Evolutionary conservation across 306 rosid genomes (phyloP).

Genomic region (Fagus sylvatica): DNA sequence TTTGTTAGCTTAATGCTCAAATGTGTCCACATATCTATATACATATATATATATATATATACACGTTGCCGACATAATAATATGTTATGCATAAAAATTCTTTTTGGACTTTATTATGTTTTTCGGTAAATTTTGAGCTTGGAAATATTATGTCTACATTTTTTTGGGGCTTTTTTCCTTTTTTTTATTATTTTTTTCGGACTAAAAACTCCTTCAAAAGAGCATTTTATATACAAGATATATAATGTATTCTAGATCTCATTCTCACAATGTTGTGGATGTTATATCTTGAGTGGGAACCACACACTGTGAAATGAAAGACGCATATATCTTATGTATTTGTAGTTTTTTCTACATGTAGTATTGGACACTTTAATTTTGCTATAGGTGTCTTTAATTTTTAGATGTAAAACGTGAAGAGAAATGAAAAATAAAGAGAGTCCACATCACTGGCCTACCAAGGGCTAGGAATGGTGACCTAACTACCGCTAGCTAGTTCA

Average conservation of each 20-base stretch:
- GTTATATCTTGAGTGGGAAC: no score
- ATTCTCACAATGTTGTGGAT: no score
- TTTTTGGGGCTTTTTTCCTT: not conserved
- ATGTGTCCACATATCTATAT: not conserved
- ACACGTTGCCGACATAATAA: not conserved
- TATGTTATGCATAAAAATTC: not conserved
- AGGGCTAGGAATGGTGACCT: constrained; percentile 50
- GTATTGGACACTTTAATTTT: not conserved
- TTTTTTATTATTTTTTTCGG: not conserved
- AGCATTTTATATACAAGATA: no score
- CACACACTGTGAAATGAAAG: no score
- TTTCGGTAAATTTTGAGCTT: not conserved
- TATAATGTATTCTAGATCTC: no score
- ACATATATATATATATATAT: no score
- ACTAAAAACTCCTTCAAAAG: not conserved
- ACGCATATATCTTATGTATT: no score
- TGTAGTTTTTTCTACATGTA: not conserved
- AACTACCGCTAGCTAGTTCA: constrained; percentile 38
- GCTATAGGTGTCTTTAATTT: not conserved
- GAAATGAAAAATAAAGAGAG: constrained; percentile 16
- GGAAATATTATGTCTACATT: not conserved
- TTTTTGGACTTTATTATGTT: not conserved
- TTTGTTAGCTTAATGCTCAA: constrained; percentile 12
- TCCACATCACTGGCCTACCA: constrained; percentile 45
- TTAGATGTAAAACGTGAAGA: not conserved